Evolutionary conservation across 225 moss, liverwort and hornwort species (phyloP).

Genomic region (Sphagnum contortum): DNA sequence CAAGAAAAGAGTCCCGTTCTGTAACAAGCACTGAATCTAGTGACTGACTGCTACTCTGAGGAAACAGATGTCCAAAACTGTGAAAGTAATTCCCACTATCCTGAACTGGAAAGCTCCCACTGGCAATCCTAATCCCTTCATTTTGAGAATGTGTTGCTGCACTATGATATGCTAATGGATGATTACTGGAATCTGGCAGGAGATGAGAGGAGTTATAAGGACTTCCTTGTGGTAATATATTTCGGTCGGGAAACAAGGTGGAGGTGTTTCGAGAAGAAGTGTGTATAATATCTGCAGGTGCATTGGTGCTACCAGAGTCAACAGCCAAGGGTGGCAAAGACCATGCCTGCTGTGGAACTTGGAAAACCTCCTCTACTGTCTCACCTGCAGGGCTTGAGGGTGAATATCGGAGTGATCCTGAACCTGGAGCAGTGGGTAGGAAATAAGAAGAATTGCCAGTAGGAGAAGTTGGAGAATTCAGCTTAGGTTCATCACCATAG

Average conservation of each 20-base stretch:
- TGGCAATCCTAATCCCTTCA: conserved; percentile 30
- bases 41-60: conserved; percentile 40
- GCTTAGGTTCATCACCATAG: conserved; percentile 71
- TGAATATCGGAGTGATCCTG: conserved; percentile 55
- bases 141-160: conserved; percentile 43
- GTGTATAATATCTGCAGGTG: conserved; percentile 22
- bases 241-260: conserved; percentile 25
- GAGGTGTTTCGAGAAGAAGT: conserved; percentile 28
- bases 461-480: conserved; percentile 55
- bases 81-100: conserved; percentile 35
- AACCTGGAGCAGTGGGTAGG: conserved; percentile 12
- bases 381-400: conserved; percentile 49
- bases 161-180: conserved; percentile 30
- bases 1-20: conserved; percentile 12
- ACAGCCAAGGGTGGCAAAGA: conserved; percentile 55
- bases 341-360: conserved; percentile 67
- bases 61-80: conserved; percentile 35
- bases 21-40: conserved; percentile 39
- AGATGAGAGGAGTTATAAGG: conserved; percentile 15
- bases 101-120: conserved; percentile 40
- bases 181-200: conserved; percentile 42
- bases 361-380: conserved; percentile 3
- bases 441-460: conserved; percentile 53
- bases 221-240: conserved; percentile 9
- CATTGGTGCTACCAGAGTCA: conserved; percentile 32